Evolutionary conservation across 306 rosid genomes (phyloP).

Genomic region (Crataegus laevigata): DNA sequence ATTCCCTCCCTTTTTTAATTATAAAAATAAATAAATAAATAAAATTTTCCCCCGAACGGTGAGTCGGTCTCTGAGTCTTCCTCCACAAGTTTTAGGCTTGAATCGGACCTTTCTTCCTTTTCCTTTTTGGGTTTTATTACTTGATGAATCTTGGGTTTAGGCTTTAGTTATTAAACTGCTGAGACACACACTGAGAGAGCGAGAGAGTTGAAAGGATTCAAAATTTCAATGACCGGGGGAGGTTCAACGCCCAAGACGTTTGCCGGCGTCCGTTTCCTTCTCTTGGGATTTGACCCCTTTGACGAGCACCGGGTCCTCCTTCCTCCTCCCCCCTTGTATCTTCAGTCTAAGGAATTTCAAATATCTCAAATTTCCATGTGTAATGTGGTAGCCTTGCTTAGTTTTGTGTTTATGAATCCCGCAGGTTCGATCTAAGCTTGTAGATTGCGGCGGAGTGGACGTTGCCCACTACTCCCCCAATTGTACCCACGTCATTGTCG

Average conservation of each 20-base stretch:
- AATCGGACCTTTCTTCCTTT: background rate
- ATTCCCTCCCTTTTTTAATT: constrained; percentile 19
- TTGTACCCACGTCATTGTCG: constrained; percentile 78
- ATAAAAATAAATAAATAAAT: background rate
- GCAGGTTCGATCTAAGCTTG: constrained; percentile 68
- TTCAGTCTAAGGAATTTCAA: background rate
- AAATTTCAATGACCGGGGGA: constrained; percentile 31
- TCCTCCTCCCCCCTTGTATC: background rate
- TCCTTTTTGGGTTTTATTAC: background rate
- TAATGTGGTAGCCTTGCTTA: background rate
- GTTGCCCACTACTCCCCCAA: constrained; percentile 42
- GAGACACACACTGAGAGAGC: background rate
- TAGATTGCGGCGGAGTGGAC: constrained; percentile 69
- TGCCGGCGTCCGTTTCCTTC: constrained; percentile 55
- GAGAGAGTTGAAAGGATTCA: background rate
- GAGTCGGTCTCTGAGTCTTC: constrained; percentile 17
- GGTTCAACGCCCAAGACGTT: constrained; percentile 34
- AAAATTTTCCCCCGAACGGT: background rate
- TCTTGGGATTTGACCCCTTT: constrained; percentile 48
- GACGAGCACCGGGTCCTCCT: constrained; percentile 44
- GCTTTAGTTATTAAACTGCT: background rate
- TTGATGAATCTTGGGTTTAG: background rate
- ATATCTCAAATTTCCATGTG: background rate
- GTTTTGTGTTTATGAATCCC: constrained; percentile 1
- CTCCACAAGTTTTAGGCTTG: constrained; percentile 16